These are phyloP conservation scores for Hyaloscypha bicolor DNA, from an alignment of 495 filamentous ascomycete genomes.

Conservation along the genomic window DNA sequence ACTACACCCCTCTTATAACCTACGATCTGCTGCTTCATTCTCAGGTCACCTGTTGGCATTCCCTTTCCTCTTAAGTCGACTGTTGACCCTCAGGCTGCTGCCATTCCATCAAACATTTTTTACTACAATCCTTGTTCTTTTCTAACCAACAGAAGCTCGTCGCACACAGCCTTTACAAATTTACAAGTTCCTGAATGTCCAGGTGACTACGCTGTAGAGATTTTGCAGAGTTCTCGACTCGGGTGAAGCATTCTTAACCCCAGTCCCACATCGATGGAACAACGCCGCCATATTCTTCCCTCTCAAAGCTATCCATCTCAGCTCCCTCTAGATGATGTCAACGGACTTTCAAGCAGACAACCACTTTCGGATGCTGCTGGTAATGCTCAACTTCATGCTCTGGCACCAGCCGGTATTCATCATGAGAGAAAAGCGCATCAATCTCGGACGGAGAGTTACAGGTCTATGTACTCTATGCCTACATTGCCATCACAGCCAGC, in stretches of 20 bases:
- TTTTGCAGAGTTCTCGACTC: constrained; percentile 18
- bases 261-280: constrained; percentile 24
- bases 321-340: constrained; percentile 25
- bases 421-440: constrained; percentile 37
- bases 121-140: constrained; percentile 44
- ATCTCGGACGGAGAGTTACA: constrained; percentile 9
- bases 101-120: constrained; percentile 56
- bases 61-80: constrained; percentile 45
- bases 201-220: constrained; percentile 20
- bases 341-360: constrained; percentile 37
- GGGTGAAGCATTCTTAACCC: constrained; percentile 29
- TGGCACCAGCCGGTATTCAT: constrained; percentile 40
- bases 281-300: constrained; percentile 22
- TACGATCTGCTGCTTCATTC: constrained; percentile 34
- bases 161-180: constrained; percentile 6
- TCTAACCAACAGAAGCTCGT: constrained; percentile 22
- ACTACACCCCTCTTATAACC: constrained; percentile 27
- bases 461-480: constrained; percentile 27
- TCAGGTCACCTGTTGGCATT: constrained; percentile 45
- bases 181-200: constrained; percentile 16
- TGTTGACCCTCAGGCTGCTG: constrained; percentile 36
- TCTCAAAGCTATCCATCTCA: constrained; percentile 19
- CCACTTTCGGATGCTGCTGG: constrained; percentile 52
- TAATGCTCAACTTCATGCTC: constrained; percentile 47
- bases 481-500: constrained; percentile 29